Base-by-base conservation (phyloP, 2,329 filamentous ascomycete genomes). In the Didymella glomerata region DNA sequence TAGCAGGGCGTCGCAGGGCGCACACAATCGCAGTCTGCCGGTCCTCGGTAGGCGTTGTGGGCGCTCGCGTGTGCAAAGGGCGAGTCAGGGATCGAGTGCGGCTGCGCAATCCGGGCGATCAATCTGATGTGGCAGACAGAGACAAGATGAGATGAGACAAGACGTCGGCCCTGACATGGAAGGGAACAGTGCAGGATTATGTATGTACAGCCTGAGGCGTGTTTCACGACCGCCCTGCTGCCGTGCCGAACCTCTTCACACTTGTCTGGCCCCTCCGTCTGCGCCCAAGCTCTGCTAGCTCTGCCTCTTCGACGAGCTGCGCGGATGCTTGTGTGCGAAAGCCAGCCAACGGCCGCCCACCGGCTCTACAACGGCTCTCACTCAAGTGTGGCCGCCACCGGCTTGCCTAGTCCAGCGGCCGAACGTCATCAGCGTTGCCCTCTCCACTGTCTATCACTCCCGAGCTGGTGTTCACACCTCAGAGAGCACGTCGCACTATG, bases 141-240 rank as follows among this genome's bases (percentile, higher is more conserved):
- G 56, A 54, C 56, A 54, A 50, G 46, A 45, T 38, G 38, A 45
- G 49, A 54, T 54, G 50, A 54, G 50, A 59, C 56, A 59, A 70
- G 69, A 72, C 68, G 68, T 52, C 58, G 54, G 61, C 62, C 66
- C 66, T 71, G 65, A 70, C 69, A 71, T 72, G 65, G 64, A 67
- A 58, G 68, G 65, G 67, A 69, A 57, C 59, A 53, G 54, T 50
- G 53, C 58, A 59, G 47, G 57, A 68, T 68, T 68, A 69, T 69
- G 66, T 68, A 69, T 69, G 65, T 69, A 68, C 65, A 62, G 60
- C 59, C 55, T 59, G 56, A 57, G 60, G 60, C 63, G 65, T 62
- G 71, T 74, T 74, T 74, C 71, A 74, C 71, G 62, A 69, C 55
- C 25, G 59, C 61, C 60, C 63, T 68, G 60, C 67, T 61, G 55